A percentile compares a stretch with the other conserved stretches of the same genome.
Conservation (phyloP, 768 basidiomycete genomes). For the Filobasidium wieringae region DNA sequence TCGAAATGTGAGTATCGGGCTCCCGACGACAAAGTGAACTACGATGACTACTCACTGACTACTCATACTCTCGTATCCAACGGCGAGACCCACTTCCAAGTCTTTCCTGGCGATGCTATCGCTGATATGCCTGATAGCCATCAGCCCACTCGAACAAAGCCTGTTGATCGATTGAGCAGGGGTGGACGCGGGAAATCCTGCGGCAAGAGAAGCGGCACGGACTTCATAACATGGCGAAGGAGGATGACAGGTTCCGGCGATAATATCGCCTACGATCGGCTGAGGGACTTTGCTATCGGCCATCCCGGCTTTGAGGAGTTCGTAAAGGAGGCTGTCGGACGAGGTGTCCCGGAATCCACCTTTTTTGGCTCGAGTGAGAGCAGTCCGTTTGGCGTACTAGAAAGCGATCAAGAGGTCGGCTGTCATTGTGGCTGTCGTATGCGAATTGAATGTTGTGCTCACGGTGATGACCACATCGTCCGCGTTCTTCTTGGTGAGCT, state of each 20-base stretch:
- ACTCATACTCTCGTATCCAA: conserved; percentile 21
- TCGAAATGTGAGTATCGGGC: background rate
- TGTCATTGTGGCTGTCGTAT: background rate
- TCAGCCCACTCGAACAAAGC: conserved; percentile 60
- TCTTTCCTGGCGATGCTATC: conserved; percentile 68
- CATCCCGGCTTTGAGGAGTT: conserved; percentile 48
- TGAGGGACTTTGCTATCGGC: conserved; percentile 53
- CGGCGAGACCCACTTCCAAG: conserved; percentile 57
- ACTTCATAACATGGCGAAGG: conserved; percentile 55
- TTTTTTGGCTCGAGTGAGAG: conserved; percentile 47
- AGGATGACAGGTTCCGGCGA: conserved; percentile 49
- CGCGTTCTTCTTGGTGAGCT: conserved; percentile 5
- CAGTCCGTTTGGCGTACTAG: conserved; percentile 17
- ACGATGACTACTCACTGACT: conserved; percentile 20
- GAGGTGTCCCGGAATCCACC: conserved; percentile 63
- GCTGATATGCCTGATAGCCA: conserved; percentile 64
- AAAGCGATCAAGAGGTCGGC: background rate
- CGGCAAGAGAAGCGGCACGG: conserved; percentile 61
- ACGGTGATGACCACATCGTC: conserved; percentile 20
- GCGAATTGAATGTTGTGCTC: background rate
- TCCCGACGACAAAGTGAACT: background rate
- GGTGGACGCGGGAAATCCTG: conserved; percentile 66
- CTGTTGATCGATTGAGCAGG: conserved; percentile 65
- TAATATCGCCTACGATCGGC: conserved; percentile 58
- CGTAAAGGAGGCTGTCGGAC: conserved; percentile 25